Percentiles rank a stretch among this genome's conserved stretches.
Conservation (phyloP, 108 stramenopile genomes). For the Pinguiococcus pyrenoidosus region DNA sequence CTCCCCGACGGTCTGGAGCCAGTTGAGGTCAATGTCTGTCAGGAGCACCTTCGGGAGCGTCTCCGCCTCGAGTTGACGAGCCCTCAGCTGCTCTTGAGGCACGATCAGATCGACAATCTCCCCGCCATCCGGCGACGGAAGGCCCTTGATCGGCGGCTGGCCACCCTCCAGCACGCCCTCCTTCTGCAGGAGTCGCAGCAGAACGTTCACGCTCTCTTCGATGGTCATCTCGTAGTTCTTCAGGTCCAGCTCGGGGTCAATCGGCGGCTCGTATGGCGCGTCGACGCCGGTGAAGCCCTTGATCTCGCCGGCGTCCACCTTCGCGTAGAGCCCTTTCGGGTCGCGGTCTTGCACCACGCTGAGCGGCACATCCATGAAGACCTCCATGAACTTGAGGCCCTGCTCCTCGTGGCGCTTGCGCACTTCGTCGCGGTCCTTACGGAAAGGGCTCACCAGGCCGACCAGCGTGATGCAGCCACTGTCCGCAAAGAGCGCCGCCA, state of each 20-base stretch:
- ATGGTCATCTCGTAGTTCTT: constrained; percentile 78
- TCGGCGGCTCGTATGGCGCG: constrained; percentile 91
- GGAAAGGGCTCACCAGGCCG: constrained; percentile 84
- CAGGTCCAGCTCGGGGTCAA: constrained; percentile 63
- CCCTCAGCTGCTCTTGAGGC: constrained; percentile 21
- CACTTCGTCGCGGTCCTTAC: constrained; percentile 73
- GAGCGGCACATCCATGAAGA: constrained; percentile 92
- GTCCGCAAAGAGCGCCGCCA: constrained; percentile 86
- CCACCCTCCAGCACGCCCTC: constrained; percentile 86
- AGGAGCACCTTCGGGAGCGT: constrained; percentile 82
- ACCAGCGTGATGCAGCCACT: constrained; percentile 89
- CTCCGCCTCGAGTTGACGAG: constrained; percentile 47
- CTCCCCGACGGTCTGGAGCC: constrained; percentile 89
- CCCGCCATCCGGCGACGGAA: constrained; percentile 95
- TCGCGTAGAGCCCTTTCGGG: constrained; percentile 57
- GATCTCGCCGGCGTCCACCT: constrained; percentile 73
- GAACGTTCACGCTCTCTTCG: constrained; percentile 71
- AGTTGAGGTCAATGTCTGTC: constrained; percentile 86
- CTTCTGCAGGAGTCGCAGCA: constrained; percentile 64
- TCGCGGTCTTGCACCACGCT: constrained; percentile 69
- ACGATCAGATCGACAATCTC: constrained; percentile 79
- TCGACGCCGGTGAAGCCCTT: constrained; percentile 97
- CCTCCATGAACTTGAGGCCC: constrained; percentile 92
- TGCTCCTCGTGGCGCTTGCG: constrained; percentile 88
- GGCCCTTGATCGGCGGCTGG: constrained; percentile 55